Evolutionary conservation across 1,284 basidiomycete genomes (phyloP).

Genomic region (Irpex sp.): DNA sequence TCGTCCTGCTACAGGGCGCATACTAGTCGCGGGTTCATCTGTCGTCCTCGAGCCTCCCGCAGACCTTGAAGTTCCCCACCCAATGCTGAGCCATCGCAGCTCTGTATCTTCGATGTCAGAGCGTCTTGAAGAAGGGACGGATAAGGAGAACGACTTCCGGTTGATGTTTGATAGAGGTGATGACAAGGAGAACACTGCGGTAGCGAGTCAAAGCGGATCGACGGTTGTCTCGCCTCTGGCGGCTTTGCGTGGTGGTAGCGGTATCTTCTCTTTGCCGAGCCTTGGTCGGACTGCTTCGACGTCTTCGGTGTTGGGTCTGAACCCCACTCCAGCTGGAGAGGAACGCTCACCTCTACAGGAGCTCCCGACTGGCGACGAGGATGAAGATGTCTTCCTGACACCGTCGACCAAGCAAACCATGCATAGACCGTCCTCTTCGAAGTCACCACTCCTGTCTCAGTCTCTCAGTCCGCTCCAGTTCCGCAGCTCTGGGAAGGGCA

Average conservation of each 20-base stretch:
- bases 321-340: slow-evolving; percentile 1
- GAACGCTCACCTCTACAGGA: slow-evolving; percentile 23
- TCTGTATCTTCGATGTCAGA: slow-evolving; percentile 44
- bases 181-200: slow-evolving; percentile 66
- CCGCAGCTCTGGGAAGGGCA: neutral
- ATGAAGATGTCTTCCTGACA: slow-evolving; percentile 20
- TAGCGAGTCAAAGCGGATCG: slow-evolving; percentile 35
- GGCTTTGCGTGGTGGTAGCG: slow-evolving; percentile 8
- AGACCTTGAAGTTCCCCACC: neutral
- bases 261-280: neutral
- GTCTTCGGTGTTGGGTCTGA: neutral
- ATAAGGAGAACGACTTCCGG: slow-evolving; percentile 62
- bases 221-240: slow-evolving; percentile 19
- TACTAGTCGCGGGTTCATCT: slow-evolving; percentile 19
- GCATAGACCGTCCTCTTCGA: neutral
- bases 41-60: slow-evolving; percentile 18
- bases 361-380: slow-evolving; percentile 18
- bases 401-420: neutral
- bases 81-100: slow-evolving; percentile 21
- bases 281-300: neutral
- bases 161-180: slow-evolving; percentile 61
- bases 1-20: slow-evolving; percentile 9
- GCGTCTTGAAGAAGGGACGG: slow-evolving; percentile 55
- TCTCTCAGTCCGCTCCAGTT: neutral
- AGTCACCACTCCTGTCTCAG: neutral